Evolutionary conservation across 73 alveolate genomes (phyloP), one percentile per base, ranked within the genome.

Genomic region (Durusdinium trenchii): DNA sequence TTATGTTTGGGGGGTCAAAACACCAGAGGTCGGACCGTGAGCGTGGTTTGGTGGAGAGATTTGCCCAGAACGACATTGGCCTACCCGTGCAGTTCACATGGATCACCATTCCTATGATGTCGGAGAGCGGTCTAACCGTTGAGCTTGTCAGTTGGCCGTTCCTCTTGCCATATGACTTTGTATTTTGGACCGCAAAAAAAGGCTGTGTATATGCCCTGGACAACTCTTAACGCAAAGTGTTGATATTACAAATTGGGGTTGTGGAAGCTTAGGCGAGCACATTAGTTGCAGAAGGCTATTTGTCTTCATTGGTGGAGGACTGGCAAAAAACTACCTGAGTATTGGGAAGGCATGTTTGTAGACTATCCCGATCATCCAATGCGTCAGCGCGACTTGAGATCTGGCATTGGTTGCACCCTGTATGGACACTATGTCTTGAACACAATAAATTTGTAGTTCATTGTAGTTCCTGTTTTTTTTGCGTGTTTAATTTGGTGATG

Each of bases 321-420:
- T 16, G 35, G 6, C 16, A 16, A 14, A n/a, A 57, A 52, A 1
- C 42, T 69, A 2, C 89, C 78, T 1, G 4, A 1, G n/a, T 67
- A 45, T 23, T 91, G 97, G 97, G 26, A 16, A 16, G 60, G 81
- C 26, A 61, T 91, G 73, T 43, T n/a, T 32, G 12, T 26, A n/a
- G 97, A 91, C n/a, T 51, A 18, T n/a, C 97, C 97, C 2, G 46
- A 47, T 26, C 97, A 91, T 35, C 86, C 87, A 0, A 76, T 91
- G 28, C 20, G 50, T 28, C 51, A 43, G 18, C 71, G n/a, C 30
- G 23, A 35, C 38, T 32, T 43, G 43, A 6, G 81, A 35, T 57
- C 96, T 3, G 30, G 71, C 51, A 35, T 89, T 46, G 96, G 96
- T 16, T 89, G 71, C 81, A 89, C 96, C 1, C 52, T 89, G 14